A percentile compares a stretch with the other conserved stretches of the same genome.
phyloP scores from a whole-genome alignment of 225 moss, liverwort and hornwort species.

The Rhytidiadelphus loreus region DNA sequence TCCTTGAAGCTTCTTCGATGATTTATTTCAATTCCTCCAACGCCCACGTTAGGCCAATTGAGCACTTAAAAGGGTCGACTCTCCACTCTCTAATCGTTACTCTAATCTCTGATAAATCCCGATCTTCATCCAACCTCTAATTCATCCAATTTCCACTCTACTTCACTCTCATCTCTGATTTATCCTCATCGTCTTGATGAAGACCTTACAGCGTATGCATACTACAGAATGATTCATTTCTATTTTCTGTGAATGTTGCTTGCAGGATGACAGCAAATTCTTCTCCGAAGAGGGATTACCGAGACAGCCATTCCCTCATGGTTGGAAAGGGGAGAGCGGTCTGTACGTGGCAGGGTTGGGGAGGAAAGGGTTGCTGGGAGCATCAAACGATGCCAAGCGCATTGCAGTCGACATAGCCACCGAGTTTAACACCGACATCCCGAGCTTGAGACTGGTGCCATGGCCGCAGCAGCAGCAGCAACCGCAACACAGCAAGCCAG shows the following conservation, averaged over 20 bases:
- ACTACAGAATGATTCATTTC: neutral
- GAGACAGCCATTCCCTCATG: conserved; percentile 15
- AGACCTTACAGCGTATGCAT: neutral
- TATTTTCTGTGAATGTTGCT: neutral
- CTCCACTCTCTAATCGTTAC: neutral
- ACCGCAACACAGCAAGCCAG: neutral
- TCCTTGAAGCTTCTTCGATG: neutral
- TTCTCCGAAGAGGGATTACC: conserved; percentile 45
- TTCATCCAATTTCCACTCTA: neutral
- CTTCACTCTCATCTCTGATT: neutral
- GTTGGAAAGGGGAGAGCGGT: conserved; percentile 68
- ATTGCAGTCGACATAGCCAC: conserved; percentile 37
- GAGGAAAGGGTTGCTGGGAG: conserved; percentile 59
- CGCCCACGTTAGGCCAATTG: neutral
- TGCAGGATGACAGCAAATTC: conserved; percentile 25
- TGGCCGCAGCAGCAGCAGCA: neutral
- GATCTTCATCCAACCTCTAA: neutral
- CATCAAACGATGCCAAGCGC: conserved; percentile 49
- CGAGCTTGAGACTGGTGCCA: conserved; percentile 25
- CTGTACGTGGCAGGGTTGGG: conserved; percentile 67
- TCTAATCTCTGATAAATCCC: neutral
- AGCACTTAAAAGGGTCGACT: neutral
- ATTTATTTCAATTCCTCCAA: neutral
- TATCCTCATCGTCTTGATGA: neutral
- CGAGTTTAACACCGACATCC: neutral